A percentile compares a stretch with the other conserved stretches of the same genome.
Evolutionary conservation across 2,329 filamentous ascomycete genomes (phyloP).

Genomic region (Alternaria angustiovoidea): DNA sequence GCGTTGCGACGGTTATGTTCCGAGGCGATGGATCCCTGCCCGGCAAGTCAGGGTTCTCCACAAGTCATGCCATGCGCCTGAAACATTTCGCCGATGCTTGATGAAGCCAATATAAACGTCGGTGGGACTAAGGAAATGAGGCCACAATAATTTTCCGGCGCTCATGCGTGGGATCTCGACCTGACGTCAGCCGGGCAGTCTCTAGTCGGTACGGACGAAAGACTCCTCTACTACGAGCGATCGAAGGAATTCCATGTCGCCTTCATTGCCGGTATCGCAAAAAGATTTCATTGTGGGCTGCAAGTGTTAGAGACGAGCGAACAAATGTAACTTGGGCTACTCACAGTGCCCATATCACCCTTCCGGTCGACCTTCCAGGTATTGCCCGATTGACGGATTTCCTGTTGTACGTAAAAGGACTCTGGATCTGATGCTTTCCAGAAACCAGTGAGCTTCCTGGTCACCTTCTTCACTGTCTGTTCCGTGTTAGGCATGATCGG

Average conservation of each 20-base stretch:
- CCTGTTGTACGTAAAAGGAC: slow-evolving; percentile 35
- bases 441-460: slow-evolving; percentile 26
- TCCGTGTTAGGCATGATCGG: slow-evolving; percentile 16
- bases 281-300: slow-evolving; percentile 14
- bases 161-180: background rate
- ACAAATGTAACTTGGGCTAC: background rate
- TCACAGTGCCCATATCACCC: slow-evolving; percentile 28
- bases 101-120: slow-evolving; percentile 30
- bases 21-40: slow-evolving; percentile 9
- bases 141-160: slow-evolving; percentile 22
- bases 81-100: slow-evolving; percentile 32
- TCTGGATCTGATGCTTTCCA: slow-evolving; percentile 13
- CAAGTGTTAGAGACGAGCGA: background rate
- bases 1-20: slow-evolving; percentile 9
- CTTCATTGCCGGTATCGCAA: slow-evolving; percentile 4
- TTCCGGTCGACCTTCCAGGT: slow-evolving; percentile 28
- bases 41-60: slow-evolving; percentile 14
- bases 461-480: slow-evolving; percentile 26
- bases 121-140: slow-evolving; percentile 2
- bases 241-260: slow-evolving; percentile 19
- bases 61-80: slow-evolving; percentile 14
- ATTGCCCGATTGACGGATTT: slow-evolving; percentile 20
- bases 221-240: slow-evolving; percentile 18
- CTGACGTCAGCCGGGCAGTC: background rate
- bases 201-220: slow-evolving; percentile 23